Evolutionary conservation across 129 eudicot species (phyloP), one percentile per base, ranked within the genome.

Genomic region (Sambucus nigra): DNA sequence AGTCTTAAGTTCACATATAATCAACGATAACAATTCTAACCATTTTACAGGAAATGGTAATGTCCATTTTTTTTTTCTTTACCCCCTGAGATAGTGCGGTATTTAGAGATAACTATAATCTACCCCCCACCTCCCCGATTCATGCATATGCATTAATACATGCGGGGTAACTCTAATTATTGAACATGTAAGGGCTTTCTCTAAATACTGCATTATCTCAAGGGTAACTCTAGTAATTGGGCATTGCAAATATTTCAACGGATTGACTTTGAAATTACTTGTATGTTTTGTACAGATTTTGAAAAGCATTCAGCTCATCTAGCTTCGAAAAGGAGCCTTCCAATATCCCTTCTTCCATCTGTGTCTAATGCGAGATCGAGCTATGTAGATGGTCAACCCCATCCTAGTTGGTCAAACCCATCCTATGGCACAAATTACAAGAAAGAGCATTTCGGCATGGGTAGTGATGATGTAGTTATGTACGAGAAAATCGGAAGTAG

Each of bases 291-390:
- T 55, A 25, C 69, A 68, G 42, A 15, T 35, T 35, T 7, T 35
- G 42, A 15, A 35, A 35, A 35, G 42, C 42, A 35, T 35, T 35
- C 42, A 35, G 8, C 9, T 2, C 42, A 35, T 7, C 42, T 2
- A 7, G 5, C 63, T 53, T 35, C 51, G 22, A 79, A 49, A 71
- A 64, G 95, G 60, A n/a, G 24, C 46, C 88, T 76, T 78, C 93
- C 93, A 5, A 2, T 68, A 57, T 64, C 73, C 56, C 0, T 81
- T 25, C 77, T 54, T 61, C 65, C 72, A 57, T 33, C 65, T 18
- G 55, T 64, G 14, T 53, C 76, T 57, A 68, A 55, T 53, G 17
- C 47, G 42, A 75, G 78, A 46, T 53, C 75, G 22, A 68, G 24
- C 62, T 57, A 61, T 57, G 59, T 60, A 60, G 65, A 50, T 56